Base-by-base conservation (phyloP, 2,329 filamentous ascomycete genomes). In the Paraphaeosphaeria minitans region DNA sequence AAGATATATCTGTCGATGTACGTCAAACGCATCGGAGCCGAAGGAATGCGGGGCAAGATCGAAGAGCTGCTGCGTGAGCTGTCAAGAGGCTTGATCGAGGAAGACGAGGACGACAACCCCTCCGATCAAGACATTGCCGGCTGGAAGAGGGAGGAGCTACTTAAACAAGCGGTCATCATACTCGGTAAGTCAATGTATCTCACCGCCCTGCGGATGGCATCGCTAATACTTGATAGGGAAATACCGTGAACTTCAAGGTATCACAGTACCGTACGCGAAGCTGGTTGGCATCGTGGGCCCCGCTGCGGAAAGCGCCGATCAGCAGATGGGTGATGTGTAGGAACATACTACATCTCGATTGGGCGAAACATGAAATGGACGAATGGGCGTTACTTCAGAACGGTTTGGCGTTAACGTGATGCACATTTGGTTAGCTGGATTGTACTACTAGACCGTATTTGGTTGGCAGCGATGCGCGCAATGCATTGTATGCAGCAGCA, bases 1-100 rank as follows among this genome's bases (percentile, higher is more conserved):
- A 87, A 92, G 57, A 83, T 97, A 1, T 98, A 98, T 71, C 81
- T 99, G n/a, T 90, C 93, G 71, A 98, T 98, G 93, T 99, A 99
- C 71, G 94, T 93, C 3, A 98, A 97, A 80, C 88, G 95, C 0
- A 85, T 99, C 6, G 95, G 95, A 1, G 92, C 93, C 0, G 96
- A 99, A 76, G 93, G 93, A 0, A 81, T 94, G 53, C 87, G 89
- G 66, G 84, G 87, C 57, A 99, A 99, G 79, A 93, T 97, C 2
- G 94, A 98, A 74, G 96, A 99, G 79, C 81, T 99, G 10, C 81
- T 98, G 29, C 89, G 92, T 66, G 90, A 87, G 47, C 81, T 99
- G 43, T 82, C 96, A 50, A 93, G 93, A 8, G 90, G 91, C 5
- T 74, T 89, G 8, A 78, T 85, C 41, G 52, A 85, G 84, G 67